Evolutionary conservation across 2,329 filamentous ascomycete genomes (phyloP).

Genomic region (Allantophomopsis lycopodina): DNA sequence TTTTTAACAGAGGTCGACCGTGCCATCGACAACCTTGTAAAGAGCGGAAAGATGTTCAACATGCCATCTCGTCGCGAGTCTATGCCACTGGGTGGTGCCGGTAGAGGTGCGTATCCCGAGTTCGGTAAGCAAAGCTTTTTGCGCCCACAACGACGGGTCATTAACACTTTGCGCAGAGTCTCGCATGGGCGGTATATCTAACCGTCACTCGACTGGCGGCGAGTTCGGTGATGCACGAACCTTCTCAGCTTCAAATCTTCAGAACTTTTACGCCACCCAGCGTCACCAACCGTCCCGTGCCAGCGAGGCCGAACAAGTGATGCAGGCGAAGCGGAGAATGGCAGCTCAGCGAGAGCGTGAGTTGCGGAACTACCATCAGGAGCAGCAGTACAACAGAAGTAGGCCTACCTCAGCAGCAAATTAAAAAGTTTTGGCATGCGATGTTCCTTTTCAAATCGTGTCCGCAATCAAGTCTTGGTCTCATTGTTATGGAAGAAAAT

Average conservation of each 20-base stretch:
- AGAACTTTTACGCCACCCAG: slow-evolving; percentile 90
- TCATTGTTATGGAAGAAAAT: no score
- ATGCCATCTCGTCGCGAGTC: slow-evolving; percentile 68
- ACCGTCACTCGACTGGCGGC: slow-evolving; percentile 76
- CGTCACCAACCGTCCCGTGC: slow-evolving; percentile 76
- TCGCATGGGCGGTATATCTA: slow-evolving; percentile 52
- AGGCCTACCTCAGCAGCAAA: slow-evolving; percentile 68
- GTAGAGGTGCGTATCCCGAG: slow-evolving; percentile 36
- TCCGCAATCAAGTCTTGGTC: background rate
- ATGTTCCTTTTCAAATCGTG: background rate
- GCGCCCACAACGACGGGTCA: no score
- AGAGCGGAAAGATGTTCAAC: slow-evolving; percentile 88
- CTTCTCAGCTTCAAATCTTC: slow-evolving; percentile 64
- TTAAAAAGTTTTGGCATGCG: slow-evolving; percentile 4
- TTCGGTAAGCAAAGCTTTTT: slow-evolving; percentile 33
- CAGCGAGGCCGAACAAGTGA: slow-evolving; percentile 92
- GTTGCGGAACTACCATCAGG: slow-evolving; percentile 98
- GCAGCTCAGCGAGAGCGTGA: slow-evolving; percentile 97
- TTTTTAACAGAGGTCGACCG: slow-evolving; percentile 71
- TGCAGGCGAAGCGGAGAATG: slow-evolving; percentile 98
- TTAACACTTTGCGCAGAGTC: slow-evolving; percentile 38
- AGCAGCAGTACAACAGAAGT: slow-evolving; percentile 99
- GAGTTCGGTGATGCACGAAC: slow-evolving; percentile 63
- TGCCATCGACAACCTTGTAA: slow-evolving; percentile 87
- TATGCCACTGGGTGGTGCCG: slow-evolving; percentile 45